These are phyloP conservation scores for Phaffomyces thermotolerans DNA, from an alignment of 805 yeast species.

Conservation along the genomic window DNA sequence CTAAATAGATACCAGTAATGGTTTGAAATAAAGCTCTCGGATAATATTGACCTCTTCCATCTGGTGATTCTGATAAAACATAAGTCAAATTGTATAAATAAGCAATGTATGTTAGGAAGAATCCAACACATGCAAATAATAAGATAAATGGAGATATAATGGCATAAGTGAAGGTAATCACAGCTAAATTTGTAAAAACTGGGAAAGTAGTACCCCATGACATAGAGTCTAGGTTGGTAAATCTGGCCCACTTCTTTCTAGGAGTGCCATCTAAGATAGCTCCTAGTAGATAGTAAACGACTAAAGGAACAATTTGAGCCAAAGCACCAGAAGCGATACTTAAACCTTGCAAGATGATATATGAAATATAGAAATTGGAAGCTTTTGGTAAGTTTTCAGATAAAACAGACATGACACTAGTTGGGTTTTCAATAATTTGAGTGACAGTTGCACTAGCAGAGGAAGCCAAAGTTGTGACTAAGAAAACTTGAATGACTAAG, in stretches of 20 bases:
- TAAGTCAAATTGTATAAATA: constrained; percentile 73
- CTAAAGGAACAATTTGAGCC: constrained; percentile 52
- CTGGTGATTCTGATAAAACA: constrained; percentile 59
- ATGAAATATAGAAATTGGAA: constrained; percentile 66
- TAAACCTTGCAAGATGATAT: constrained; percentile 62
- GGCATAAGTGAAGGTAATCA: constrained; percentile 59
- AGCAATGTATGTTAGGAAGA: constrained; percentile 66
- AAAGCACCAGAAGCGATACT: constrained; percentile 58
- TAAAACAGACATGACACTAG: constrained; percentile 47
- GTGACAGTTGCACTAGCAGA: constrained; percentile 65
- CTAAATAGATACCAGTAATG: constrained; percentile 79
- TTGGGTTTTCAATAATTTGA: constrained; percentile 51
- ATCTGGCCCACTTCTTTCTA: constrained; percentile 60
- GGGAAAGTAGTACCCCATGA: constrained; percentile 78
- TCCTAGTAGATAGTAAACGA: constrained; percentile 54
- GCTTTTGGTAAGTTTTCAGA: constrained; percentile 68
- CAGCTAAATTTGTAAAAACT: constrained; percentile 62
- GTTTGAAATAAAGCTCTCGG: constrained; percentile 88
- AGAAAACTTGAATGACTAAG: constrained; percentile 63
- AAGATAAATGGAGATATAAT: constrained; percentile 79
- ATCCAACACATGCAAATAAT: constrained; percentile 65
- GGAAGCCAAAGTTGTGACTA: constrained; percentile 64
- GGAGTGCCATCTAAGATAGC: constrained; percentile 52
- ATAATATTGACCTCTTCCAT: constrained; percentile 75
- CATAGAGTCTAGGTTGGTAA: constrained; percentile 42